These are phyloP conservation scores for Syncephalis plumigaleata DNA, from an alignment of 371 early-diverging fungal genomes.

Conservation along the genomic window DNA sequence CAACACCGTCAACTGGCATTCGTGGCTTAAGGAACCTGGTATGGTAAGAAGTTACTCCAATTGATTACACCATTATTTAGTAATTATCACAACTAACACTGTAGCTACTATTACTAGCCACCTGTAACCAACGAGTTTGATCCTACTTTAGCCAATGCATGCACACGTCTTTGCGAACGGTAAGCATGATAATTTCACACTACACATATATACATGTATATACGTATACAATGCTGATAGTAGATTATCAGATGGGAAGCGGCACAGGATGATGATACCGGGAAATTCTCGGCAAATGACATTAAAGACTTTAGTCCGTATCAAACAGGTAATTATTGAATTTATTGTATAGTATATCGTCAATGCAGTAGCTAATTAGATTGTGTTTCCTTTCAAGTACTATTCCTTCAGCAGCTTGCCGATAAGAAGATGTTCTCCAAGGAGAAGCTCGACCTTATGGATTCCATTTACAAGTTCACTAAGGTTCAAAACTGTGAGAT, in stretches of 20 bases:
- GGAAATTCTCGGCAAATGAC: conserved; percentile 35
- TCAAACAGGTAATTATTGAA: conserved; percentile 40
- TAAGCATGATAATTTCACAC: no score
- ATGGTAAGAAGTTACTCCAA: conserved; percentile 28
- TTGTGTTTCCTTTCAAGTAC: conserved; percentile 20
- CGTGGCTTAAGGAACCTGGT: conserved; percentile 71
- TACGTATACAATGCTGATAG: background rate
- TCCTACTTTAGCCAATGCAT: conserved; percentile 61
- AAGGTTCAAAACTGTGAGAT: conserved; percentile 67
- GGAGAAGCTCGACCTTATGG: conserved; percentile 42
- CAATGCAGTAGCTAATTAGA: background rate
- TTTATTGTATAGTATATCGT: background rate
- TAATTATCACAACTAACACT: background rate
- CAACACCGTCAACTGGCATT: conserved; percentile 68
- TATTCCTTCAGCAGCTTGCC: conserved; percentile 66
- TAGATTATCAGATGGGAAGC: conserved; percentile 34
- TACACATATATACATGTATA: conserved; percentile 1
- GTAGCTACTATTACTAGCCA: conserved; percentile 27
- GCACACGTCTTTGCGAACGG: conserved; percentile 34
- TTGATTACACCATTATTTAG: background rate
- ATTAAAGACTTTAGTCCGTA: conserved; percentile 41
- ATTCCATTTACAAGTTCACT: conserved; percentile 50
- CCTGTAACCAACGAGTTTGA: conserved; percentile 76
- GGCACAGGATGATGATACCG: conserved; percentile 27
- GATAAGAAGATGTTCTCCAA: conserved; percentile 49